Evolutionary conservation across 148 eudicot species (phyloP).

Genomic region (Rheum nobile): DNA sequence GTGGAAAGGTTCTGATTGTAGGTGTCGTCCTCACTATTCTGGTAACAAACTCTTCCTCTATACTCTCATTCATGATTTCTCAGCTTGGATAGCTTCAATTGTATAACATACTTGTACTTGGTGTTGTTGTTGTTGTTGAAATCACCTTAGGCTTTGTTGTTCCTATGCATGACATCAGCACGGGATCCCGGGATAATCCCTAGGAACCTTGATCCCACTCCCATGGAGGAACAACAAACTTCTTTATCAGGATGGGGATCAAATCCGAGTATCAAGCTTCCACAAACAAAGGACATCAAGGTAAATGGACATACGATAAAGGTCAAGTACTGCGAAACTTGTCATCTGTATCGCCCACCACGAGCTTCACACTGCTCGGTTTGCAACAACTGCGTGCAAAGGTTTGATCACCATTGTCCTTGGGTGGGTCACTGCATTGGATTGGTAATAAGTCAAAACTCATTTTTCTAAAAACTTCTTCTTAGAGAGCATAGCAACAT

Average conservation of each 20-base stretch:
- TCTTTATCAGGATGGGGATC: not conserved
- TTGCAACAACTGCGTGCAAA: constrained; percentile 90
- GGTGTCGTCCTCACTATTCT: constrained; percentile 4
- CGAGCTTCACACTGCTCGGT: constrained; percentile 95
- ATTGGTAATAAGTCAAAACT: constrained; percentile 53
- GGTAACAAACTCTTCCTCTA: not conserved
- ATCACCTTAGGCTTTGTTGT: constrained; percentile 9
- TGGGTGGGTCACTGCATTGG: constrained; percentile 99
- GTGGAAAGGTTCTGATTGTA: not conserved
- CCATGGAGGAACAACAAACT: not conserved
- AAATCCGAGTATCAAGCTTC: not conserved
- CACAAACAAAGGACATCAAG: constrained; percentile 56
- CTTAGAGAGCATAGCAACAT: too few species aligned
- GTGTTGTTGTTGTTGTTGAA: not conserved
- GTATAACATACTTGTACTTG: not conserved
- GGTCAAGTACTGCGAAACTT: constrained; percentile 84
- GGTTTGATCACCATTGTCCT: constrained; percentile 95
- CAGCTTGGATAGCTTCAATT: not conserved
- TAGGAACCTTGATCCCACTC: not conserved
- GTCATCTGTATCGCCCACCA: constrained; percentile 87
- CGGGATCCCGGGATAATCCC: constrained; percentile 14
- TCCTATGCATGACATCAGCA: constrained; percentile 13
- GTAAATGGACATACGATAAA: constrained; percentile 69
- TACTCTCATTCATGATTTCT: too few species aligned
- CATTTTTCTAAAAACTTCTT: not conserved